Conservation (phyloP, 2,329 filamentous ascomycete genomes). For the Beauveria rudraprayagi region DNA sequence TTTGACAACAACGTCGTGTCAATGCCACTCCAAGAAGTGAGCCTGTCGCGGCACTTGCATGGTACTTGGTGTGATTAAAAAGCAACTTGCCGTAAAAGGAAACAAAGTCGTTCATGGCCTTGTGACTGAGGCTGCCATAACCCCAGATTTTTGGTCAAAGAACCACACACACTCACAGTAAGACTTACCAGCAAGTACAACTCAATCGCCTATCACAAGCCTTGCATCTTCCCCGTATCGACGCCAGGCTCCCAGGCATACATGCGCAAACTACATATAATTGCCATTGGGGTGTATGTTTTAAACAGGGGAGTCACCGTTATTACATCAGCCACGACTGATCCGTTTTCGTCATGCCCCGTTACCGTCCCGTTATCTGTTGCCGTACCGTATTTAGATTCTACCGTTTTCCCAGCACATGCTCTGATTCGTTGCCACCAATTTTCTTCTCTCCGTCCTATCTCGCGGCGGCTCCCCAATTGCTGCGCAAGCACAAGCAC, state of each 20-base stretch:
- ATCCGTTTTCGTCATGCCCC: not conserved
- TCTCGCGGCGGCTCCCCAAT: not conserved
- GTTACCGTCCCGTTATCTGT: too few species aligned
- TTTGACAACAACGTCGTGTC: too few species aligned
- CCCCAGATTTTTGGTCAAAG: not conserved
- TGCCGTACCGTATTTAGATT: too few species aligned
- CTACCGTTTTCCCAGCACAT: too few species aligned
- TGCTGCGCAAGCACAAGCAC: not conserved
- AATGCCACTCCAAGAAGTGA: too few species aligned
- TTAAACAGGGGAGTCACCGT: not conserved
- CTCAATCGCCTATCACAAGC: conserved; percentile 1
- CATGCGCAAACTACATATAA: not conserved
- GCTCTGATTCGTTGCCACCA: too few species aligned
- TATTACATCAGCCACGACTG: not conserved
- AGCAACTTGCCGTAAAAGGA: not conserved
- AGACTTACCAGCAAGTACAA: not conserved
- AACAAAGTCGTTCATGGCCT: not conserved
- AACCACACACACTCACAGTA: too few species aligned
- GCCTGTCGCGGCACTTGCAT: not conserved
- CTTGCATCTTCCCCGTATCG: not conserved
- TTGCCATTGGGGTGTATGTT: not conserved
- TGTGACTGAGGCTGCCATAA: not conserved
- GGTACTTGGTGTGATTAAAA: not conserved
- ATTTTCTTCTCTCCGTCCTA: not conserved
- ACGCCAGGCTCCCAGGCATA: conserved; percentile 10